These are phyloP conservation scores for Lactarius hengduanensis DNA, from an alignment of 768 basidiomycete species.

Conservation along the genomic window DNA sequence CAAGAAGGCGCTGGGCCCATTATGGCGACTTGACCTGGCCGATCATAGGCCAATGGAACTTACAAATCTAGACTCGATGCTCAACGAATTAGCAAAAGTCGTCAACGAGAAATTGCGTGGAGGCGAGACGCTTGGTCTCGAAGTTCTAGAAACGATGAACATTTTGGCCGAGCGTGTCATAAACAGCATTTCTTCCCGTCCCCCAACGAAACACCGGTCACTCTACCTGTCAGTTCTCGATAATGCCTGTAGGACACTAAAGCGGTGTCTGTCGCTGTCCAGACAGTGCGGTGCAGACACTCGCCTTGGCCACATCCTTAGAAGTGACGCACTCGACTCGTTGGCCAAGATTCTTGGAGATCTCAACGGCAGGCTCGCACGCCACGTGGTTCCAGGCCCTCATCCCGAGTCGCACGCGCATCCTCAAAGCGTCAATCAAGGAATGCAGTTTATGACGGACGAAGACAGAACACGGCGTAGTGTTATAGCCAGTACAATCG, in stretches of 20 bases:
- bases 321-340: background rate
- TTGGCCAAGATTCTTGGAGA: background rate
- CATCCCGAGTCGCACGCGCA: background rate
- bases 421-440: background rate
- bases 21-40: slow-evolving; percentile 2
- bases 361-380: background rate
- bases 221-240: background rate
- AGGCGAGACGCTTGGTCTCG: slow-evolving; percentile 3
- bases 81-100: background rate
- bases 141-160: slow-evolving; percentile 8
- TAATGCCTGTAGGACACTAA: background rate
- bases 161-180: background rate
- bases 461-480: background rate
- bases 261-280: background rate
- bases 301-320: background rate
- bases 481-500: background rate
- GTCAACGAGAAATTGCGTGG: too few species aligned
- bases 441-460: background rate
- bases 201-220: background rate
- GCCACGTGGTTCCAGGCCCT: background rate
- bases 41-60: background rate
- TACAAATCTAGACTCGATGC: slow-evolving; percentile 5
- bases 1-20: slow-evolving; percentile 6
- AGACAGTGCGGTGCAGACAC: background rate
- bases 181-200: background rate